Percentiles rank a stretch among this genome's conserved stretches.
Evolutionary conservation across 495 filamentous ascomycete species (phyloP).

Genomic region (Podospora comata): DNA sequence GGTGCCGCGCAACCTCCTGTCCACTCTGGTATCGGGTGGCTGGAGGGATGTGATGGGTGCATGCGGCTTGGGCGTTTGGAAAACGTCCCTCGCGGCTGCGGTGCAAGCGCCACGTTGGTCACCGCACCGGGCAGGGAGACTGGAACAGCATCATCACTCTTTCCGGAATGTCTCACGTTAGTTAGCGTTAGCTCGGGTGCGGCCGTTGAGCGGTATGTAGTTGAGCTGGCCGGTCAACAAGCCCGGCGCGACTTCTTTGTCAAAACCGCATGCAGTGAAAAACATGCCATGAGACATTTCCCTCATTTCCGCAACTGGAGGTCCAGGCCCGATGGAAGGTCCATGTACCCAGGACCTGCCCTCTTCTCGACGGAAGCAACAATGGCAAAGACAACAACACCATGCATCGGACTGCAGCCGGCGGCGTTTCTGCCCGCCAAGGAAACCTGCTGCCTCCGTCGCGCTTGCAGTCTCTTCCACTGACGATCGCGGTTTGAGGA

Average conservation of each 20-base stretch:
- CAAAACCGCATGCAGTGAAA: neutral
- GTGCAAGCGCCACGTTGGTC: constrained; percentile 2
- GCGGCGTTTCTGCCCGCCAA: neutral
- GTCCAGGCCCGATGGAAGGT: neutral
- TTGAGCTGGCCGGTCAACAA: neutral
- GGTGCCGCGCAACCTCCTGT: neutral
- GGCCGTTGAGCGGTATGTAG: neutral
- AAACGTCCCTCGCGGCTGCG: neutral
- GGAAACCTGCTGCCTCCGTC: neutral
- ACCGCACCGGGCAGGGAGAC: neutral
- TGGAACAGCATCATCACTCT: neutral
- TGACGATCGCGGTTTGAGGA: neutral
- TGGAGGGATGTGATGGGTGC: neutral
- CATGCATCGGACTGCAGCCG: neutral
- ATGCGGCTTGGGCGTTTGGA: neutral
- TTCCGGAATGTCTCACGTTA: neutral
- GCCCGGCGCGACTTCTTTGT: neutral
- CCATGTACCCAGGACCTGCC: neutral
- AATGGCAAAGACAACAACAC: neutral
- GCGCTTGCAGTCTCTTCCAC: neutral
- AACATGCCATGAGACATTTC: neutral
- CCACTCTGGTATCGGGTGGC: neutral
- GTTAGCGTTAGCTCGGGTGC: neutral
- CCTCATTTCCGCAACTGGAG: neutral
- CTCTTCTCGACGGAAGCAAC: constrained; percentile 1